Evolutionary conservation across 108 stramenopile genomes (phyloP).

Genomic region (Nannochloropsis gaditana): DNA sequence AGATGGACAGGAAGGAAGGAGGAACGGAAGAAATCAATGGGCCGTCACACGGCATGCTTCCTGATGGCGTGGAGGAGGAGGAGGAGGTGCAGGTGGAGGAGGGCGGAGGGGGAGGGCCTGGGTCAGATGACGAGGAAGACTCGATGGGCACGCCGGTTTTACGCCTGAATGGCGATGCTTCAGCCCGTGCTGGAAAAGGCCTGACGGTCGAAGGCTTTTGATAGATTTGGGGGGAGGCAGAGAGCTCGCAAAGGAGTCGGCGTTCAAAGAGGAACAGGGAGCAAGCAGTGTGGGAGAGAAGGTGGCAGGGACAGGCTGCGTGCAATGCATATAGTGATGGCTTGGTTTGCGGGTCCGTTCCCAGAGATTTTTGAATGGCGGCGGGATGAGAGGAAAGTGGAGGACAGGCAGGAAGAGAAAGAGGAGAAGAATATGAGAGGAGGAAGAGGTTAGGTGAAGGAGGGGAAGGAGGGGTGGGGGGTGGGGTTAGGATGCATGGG

Average conservation of each 20-base stretch:
- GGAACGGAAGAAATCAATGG: neutral
- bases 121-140: neutral
- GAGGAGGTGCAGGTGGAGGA: neutral
- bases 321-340: too few relatives aligned
- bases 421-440: neutral
- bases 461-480: neutral
- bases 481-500: neutral
- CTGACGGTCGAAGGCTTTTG: too few relatives aligned
- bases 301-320: too few relatives aligned
- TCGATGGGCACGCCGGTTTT: conserved; percentile 7
- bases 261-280: too few relatives aligned
- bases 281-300: too few relatives aligned
- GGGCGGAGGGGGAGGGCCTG: neutral
- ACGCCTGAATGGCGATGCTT: neutral
- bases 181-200: too few relatives aligned
- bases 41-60: neutral
- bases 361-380: too few relatives aligned
- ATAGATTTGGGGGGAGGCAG: too few relatives aligned
- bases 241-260: too few relatives aligned
- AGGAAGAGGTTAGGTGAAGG: neutral
- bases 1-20: neutral
- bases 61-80: neutral
- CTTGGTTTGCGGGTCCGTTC: too few relatives aligned
- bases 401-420: neutral
- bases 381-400: neutral